Evolutionary conservation across 2,329 filamentous ascomycete species (phyloP).

Genomic region (Calycina marina): DNA sequence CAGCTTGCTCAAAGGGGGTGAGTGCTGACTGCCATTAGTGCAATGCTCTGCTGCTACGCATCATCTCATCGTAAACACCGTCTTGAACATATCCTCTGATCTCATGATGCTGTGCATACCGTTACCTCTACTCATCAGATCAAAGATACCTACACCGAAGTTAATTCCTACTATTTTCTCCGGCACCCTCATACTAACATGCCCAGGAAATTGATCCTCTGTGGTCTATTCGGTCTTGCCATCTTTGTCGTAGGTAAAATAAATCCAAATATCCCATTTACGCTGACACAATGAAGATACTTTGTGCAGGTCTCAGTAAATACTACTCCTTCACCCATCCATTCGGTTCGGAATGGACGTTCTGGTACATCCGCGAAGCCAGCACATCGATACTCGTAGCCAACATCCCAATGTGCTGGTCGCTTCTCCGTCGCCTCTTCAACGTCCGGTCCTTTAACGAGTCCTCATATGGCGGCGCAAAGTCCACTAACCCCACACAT

Average conservation of each 20-base stretch:
- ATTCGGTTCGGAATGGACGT: constrained; percentile 21
- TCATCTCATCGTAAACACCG: constrained; percentile 42
- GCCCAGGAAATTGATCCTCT: constrained; percentile 37
- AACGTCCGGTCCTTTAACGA: constrained; percentile 15
- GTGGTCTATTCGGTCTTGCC: constrained; percentile 30
- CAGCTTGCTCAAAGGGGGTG: neutral
- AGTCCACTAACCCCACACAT: neutral
- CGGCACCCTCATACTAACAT: constrained; percentile 17
- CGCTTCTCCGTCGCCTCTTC: constrained; percentile 31
- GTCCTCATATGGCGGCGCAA: neutral
- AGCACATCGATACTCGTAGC: constrained; percentile 36
- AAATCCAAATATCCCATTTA: neutral
- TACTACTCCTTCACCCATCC: constrained; percentile 27
- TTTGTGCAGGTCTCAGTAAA: constrained; percentile 35
- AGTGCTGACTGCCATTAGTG: constrained; percentile 20
- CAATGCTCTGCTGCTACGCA: constrained; percentile 42
- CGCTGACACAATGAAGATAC: constrained; percentile 25
- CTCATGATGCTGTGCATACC: constrained; percentile 43
- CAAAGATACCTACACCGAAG: constrained; percentile 27
- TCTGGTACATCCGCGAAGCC: constrained; percentile 40
- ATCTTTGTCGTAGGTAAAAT: constrained; percentile 29
- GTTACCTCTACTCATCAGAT: constrained; percentile 31
- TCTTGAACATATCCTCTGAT: constrained; percentile 46
- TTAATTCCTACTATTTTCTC: constrained; percentile 20
- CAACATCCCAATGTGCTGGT: constrained; percentile 39